Conservation (phyloP, 768 basidiomycete genomes). For the Tulasnella sp. region DNA sequence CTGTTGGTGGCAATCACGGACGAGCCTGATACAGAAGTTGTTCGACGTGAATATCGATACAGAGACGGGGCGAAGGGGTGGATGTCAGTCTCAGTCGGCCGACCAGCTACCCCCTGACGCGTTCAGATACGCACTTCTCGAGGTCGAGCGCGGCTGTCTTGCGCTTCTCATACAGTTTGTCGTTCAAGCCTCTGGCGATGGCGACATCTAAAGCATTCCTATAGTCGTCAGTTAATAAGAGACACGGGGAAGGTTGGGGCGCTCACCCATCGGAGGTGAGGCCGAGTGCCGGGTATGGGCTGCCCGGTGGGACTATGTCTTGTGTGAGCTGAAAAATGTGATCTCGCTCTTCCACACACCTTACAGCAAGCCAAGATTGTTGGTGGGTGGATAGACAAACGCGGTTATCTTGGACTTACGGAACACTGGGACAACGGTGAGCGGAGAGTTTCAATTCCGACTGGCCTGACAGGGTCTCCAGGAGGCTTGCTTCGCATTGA, state of each 20-base stretch:
- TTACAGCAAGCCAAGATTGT: neutral
- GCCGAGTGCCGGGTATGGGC: neutral
- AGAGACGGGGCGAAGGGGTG: neutral
- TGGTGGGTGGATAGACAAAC: neutral
- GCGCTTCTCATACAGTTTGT: conserved; percentile 94
- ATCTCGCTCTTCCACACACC: neutral
- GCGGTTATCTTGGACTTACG: neutral
- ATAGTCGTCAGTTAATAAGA: neutral
- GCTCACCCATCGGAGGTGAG: too few species aligned
- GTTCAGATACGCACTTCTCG: conserved; percentile 56
- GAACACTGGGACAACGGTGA: too few species aligned
- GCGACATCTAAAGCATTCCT: conserved; percentile 42
- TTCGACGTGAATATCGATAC: neutral
- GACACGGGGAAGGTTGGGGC: neutral
- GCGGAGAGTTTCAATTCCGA: too few species aligned
- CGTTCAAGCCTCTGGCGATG: conserved; percentile 68
- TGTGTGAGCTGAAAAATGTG: neutral
- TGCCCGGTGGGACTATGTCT: neutral
- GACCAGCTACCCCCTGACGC: neutral
- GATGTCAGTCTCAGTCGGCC: neutral
- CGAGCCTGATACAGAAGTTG: conserved; percentile 27
- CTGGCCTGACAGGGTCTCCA: too few species aligned
- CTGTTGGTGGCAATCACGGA: conserved; percentile 75
- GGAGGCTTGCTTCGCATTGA: too few species aligned
- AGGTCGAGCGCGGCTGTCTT: conserved; percentile 92